Evolutionary conservation across 805 yeast genomes (phyloP).

Genomic region (Kuraishia borneana): DNA sequence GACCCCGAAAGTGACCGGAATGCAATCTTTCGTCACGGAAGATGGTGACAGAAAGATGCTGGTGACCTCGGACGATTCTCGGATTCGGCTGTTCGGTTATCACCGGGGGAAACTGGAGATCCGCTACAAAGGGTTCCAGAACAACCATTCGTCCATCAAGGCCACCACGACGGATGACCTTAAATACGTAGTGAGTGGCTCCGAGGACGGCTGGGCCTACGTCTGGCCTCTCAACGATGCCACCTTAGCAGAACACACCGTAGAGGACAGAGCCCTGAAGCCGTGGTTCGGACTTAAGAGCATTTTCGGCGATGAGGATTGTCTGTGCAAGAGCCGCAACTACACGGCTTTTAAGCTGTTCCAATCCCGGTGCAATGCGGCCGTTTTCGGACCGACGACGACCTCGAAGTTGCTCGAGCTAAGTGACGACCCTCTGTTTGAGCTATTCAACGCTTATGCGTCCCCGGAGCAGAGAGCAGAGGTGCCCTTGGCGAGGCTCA

Average conservation of each 20-base stretch:
- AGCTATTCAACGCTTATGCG: slow-evolving; percentile 24
- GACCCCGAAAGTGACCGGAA: slow-evolving; percentile 65
- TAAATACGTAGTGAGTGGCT: slow-evolving; percentile 57
- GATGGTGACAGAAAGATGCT: slow-evolving; percentile 23
- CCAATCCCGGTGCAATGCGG: slow-evolving; percentile 60
- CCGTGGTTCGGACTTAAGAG: neutral
- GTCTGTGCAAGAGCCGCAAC: slow-evolving; percentile 39
- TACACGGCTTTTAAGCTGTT: slow-evolving; percentile 73
- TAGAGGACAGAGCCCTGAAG: neutral
- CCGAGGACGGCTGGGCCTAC: slow-evolving; percentile 83
- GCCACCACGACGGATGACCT: slow-evolving; percentile 54
- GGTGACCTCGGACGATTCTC: slow-evolving; percentile 76
- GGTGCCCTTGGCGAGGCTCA: slow-evolving; percentile 26
- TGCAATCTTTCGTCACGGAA: slow-evolving; percentile 31
- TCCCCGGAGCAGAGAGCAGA: slow-evolving; percentile 6
- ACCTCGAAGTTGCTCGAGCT: slow-evolving; percentile 55
- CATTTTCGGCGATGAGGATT: slow-evolving; percentile 14
- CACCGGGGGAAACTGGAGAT: slow-evolving; percentile 44
- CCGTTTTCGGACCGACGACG: slow-evolving; percentile 64
- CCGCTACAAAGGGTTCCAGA: slow-evolving; percentile 63
- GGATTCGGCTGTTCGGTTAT: slow-evolving; percentile 54
- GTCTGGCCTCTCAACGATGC: slow-evolving; percentile 39
- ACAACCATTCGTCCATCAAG: slow-evolving; percentile 58
- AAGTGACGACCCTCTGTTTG: slow-evolving; percentile 75
- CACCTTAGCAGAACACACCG: slow-evolving; percentile 4